Base-by-base conservation (phyloP, 139 green algal genomes). In the Eudorina sp. region DNA sequence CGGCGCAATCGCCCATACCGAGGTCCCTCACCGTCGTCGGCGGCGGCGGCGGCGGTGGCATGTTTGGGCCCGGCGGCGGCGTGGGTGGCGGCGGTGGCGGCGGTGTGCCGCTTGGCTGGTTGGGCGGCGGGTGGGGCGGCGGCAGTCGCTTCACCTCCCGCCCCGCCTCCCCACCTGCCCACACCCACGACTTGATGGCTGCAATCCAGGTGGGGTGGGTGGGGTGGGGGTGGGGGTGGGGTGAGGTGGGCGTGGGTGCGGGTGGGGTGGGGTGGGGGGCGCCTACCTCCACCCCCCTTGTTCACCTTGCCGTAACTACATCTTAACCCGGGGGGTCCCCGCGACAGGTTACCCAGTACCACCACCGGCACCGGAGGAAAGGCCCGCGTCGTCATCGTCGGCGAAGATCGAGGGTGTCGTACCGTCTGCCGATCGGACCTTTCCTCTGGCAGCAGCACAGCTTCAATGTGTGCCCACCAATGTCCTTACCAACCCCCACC, bases 1-100 rank as follows among this genome's bases (percentile, higher is more conserved):
- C 75, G 79, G 55, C 79, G 14, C 79, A 58, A 13, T 85, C 79
- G 23, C 79, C 79, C 29, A 38, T 73, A 4, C 77, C 45, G 53
- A 53, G 77, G 43, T 18, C 43, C 3, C 1, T 18, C 25, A 13
- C 43, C 27, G 27, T 23, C 23, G 72, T 25, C 43, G 5, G 38
- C 69, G 38, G 38, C 14, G 69, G 69, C 72, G 72, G 43, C 69
- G 69, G 25, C 5, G 31, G 8, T 23, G 18, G 48, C 16, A 29
- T 36, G 31, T 13, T 38, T n/a, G 18, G 29, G n/a, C 31, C 41
- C 29, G 29, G 64, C 3, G 55, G 55, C 29, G 46, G 0, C 6
- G 46, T n/a, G 1, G 31, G n/a, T 40, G n/a, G 11, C 36, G 53
- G 55, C 16, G 73, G 34, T n/a, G 73, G 53, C 41, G 9, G 48